phyloP scores from a whole-genome alignment of 805 yeast species.

The Sugiyamaella mastotermitis region DNA sequence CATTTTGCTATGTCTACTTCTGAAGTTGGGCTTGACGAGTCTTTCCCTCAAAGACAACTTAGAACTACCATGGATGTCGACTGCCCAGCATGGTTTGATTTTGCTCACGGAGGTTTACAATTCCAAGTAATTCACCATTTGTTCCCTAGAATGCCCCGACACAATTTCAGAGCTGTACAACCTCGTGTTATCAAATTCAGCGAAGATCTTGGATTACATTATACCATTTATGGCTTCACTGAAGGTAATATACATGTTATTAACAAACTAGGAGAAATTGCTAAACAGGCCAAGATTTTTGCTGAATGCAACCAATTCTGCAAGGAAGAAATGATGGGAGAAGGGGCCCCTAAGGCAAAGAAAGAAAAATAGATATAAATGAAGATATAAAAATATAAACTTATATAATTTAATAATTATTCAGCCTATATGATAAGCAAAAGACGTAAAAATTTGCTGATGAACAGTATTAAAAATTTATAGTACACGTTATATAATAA shows the following conservation, averaged over 20 bases:
- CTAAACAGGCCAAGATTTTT: conserved; percentile 71
- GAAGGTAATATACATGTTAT: conserved; percentile 72
- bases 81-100: conserved; percentile 90
- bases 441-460: no score
- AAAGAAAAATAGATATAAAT: not conserved
- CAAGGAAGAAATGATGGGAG: conserved; percentile 40
- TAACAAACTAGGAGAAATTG: conserved; percentile 63
- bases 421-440: no score
- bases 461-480: no score
- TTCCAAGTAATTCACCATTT: conserved; percentile 88
- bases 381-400: not conserved
- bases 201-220: conserved; percentile 65
- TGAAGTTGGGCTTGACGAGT: conserved; percentile 73
- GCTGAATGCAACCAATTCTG: conserved; percentile 65
- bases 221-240: conserved; percentile 79
- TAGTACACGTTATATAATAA: no score
- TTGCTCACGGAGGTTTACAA: conserved; percentile 86
- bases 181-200: conserved; percentile 69
- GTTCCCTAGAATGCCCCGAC: conserved; percentile 85
- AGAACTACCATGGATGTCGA: conserved; percentile 94
- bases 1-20: conserved; percentile 94
- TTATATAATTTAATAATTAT: not conserved
- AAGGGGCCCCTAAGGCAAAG: no score
- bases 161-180: conserved; percentile 74
- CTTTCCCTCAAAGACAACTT: conserved; percentile 72